Percentiles rank a stretch among this genome's conserved stretches.
Evolutionary conservation across 352 stramenopile species (phyloP).

Genomic region (Phytopythium cucurbitacearum): DNA sequence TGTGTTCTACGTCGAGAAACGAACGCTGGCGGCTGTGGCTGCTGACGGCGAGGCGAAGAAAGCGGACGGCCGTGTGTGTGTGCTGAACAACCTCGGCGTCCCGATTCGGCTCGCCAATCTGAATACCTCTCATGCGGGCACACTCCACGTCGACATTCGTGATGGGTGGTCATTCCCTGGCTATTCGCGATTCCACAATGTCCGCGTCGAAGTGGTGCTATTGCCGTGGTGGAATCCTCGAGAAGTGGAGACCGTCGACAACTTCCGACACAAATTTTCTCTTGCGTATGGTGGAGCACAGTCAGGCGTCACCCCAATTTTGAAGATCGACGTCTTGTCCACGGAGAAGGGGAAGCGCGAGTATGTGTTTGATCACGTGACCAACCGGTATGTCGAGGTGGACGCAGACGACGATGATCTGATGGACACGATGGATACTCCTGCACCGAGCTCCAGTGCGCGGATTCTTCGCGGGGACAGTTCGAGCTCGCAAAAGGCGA

Average conservation of each 20-base stretch:
- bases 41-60: conserved; percentile 81
- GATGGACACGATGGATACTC: conserved; percentile 20
- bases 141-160: conserved; percentile 73
- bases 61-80: conserved; percentile 77
- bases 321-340: conserved; percentile 71
- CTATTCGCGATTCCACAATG: conserved; percentile 84
- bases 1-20: conserved; percentile 68
- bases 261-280: conserved; percentile 75
- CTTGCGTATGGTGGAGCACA: conserved; percentile 81
- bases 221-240: conserved; percentile 85
- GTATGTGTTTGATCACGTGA: conserved; percentile 83
- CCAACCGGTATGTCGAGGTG: conserved; percentile 84
- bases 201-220: conserved; percentile 76
- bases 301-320: conserved; percentile 82
- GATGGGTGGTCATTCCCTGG: conserved; percentile 83
- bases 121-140: conserved; percentile 81
- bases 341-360: conserved; percentile 71
- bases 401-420: conserved; percentile 59
- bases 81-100: conserved; percentile 87
- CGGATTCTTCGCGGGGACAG: conserved; percentile 48
- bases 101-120: conserved; percentile 86
- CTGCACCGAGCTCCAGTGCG: conserved; percentile 10
- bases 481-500: conserved; percentile 42
- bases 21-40: conserved; percentile 68
- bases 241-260: conserved; percentile 65